Evolutionary conservation across 2,329 filamentous ascomycete genomes (phyloP).

Genomic region (Malbranchea cinnamomea): DNA sequence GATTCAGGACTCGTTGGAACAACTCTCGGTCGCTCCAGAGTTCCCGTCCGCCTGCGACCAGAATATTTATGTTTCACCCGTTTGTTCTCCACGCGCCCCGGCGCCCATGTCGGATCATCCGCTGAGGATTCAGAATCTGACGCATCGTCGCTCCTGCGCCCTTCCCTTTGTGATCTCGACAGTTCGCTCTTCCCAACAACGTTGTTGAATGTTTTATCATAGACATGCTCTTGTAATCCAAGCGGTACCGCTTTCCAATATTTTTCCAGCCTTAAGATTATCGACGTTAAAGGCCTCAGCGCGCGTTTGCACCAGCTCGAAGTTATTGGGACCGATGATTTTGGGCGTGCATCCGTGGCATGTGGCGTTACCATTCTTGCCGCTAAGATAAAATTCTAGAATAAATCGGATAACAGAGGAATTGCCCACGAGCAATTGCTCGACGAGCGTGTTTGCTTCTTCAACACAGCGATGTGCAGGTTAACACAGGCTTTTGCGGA

Average conservation of each 20-base stretch:
- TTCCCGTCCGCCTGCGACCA: conserved; percentile 12
- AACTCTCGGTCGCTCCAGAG: conserved; percentile 14
- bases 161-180: conserved; percentile 7
- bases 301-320: conserved; percentile 31
- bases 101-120: conserved; percentile 27
- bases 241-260: conserved; percentile 22
- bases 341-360: conserved; percentile 7
- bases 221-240: conserved; percentile 8
- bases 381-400: background rate
- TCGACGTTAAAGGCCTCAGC: conserved; percentile 26
- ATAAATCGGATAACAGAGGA: background rate
- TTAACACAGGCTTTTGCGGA: too few species aligned
- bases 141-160: conserved; percentile 1
- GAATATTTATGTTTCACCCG: conserved; percentile 25
- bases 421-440: too few species aligned
- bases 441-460: too few species aligned
- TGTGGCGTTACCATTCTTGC: too few species aligned
- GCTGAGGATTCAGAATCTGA: conserved; percentile 21
- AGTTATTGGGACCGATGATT: conserved; percentile 19
- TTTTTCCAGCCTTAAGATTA: conserved; percentile 27
- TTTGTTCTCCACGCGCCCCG: conserved; percentile 19
- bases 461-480: too few species aligned
- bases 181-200: conserved; percentile 2
- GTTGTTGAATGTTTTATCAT: conserved; percentile 11
- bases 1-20: conserved; percentile 23